phyloP scores from a whole-genome alignment of 768 basidiomycete species.

The Goffeauzyma gilvescens region DNA sequence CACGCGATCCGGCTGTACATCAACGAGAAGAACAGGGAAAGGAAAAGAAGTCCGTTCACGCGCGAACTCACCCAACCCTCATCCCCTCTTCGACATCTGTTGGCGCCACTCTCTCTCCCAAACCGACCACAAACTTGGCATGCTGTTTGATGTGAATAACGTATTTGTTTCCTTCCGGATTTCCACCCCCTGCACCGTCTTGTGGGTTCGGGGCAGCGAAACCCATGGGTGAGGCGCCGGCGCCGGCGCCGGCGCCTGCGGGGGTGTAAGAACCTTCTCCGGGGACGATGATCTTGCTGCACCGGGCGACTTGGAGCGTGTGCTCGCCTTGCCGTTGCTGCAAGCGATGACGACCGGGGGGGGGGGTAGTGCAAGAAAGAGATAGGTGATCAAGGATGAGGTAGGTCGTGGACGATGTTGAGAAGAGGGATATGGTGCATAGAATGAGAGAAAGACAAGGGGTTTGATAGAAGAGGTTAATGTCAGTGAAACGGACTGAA shows the following conservation, averaged over 20 bases:
- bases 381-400: too few species aligned
- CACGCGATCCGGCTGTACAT: too few species aligned
- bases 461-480: too few species aligned
- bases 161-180: slow-evolving; percentile 83
- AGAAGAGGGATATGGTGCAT: too few species aligned
- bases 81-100: slow-evolving; percentile 99
- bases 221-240: slow-evolving; percentile 47
- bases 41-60: too few species aligned
- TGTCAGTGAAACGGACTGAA: too few species aligned
- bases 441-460: too few species aligned
- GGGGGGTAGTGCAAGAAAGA: too few species aligned
- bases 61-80: slow-evolving; percentile 72
- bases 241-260: slow-evolving; percentile 28
- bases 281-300: slow-evolving; percentile 89
- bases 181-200: slow-evolving; percentile 44
- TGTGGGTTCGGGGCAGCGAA: slow-evolving; percentile 63
- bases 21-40: too few species aligned
- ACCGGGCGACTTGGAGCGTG: slow-evolving; percentile 86
- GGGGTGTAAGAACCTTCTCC: slow-evolving; percentile 22
- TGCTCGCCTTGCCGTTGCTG: slow-evolving; percentile 43
- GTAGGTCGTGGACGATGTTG: too few species aligned
- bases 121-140: slow-evolving; percentile 94
- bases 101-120: slow-evolving; percentile 87
- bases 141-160: slow-evolving; percentile 99
- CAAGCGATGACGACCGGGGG: too few species aligned